Evolutionary conservation across 495 filamentous ascomycete genomes (phyloP), one percentile per base, ranked within the genome.

Genomic region (Aspergillus conjunctus): DNA sequence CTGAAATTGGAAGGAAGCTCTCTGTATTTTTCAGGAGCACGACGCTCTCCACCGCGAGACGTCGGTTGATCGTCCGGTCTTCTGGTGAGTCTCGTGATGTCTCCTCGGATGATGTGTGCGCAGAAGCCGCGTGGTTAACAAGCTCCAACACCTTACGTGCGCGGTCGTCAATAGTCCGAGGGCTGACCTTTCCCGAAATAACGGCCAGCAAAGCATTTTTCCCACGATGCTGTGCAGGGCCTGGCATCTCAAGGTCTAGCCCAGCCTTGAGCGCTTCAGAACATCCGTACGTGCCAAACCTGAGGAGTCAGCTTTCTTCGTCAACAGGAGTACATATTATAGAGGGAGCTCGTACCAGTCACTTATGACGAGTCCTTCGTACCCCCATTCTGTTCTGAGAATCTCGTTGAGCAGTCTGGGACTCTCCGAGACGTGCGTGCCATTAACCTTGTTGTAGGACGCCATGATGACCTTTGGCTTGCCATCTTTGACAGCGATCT

Each of bases 391-490:
- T 1, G 74, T 75, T 61, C 89, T 89, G 6, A 90, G 70, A 3
- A 90, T 62, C 1, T 82, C 81, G 61, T 87, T 87, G 48, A 86
- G 74, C 0, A 77, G 71, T 45, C 87, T 81, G 56, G 76, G 79
- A 65, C 88, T 88, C 63, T 82, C 73, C 54, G 86, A 89, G 4
- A 81, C 81, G 53, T 87, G 86, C 0, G 81, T 84, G 51, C 83
- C 83, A 64, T 89, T 89, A 22, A 90, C 52, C 15, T 84, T 79
- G 45, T 88, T 81, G 60, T 91, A 91, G 4, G 84, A 86, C 71
- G 87, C 89, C 85, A 89, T 89, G 41, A 88, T 76, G 44, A 75
- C 5, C 46, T 20, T 20, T 3, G 46, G 46, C 5, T 22, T 26
- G n/a, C 12, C 3, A 14, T 22, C 34, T 4, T 37, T 17, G 3